Percentiles rank a stretch among this genome's conserved stretches.
These are phyloP conservation scores for Luffa acutangula DNA, from an alignment of 306 rosid genomes.

Conservation along the genomic window DNA sequence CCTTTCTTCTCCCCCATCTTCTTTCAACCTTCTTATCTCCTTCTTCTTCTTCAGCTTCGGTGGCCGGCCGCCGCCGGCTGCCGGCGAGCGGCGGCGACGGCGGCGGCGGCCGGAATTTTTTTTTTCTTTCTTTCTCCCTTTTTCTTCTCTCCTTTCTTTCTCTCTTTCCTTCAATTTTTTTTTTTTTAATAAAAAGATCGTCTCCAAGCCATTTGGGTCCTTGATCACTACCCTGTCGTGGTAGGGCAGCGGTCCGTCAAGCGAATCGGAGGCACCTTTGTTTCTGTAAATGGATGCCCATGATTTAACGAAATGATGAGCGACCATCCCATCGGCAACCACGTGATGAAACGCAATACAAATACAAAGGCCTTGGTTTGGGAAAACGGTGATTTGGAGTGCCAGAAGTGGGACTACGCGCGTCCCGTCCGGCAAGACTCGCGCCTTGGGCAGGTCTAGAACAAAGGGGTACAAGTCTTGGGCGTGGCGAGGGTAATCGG, in stretches of 20 bases:
- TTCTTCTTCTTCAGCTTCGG: no score
- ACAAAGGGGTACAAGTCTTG: slow-evolving; percentile 11
- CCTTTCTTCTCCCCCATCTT: no score
- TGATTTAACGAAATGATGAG: slow-evolving; percentile 22
- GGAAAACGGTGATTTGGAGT: slow-evolving; percentile 21
- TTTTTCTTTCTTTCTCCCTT: no score
- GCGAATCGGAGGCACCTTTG: not conserved
- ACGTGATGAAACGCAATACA: slow-evolving; percentile 16
- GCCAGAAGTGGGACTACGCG: slow-evolving; percentile 13
- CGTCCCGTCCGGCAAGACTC: not conserved
- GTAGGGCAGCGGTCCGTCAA: not conserved
- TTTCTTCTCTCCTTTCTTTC: no score
- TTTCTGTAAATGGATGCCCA: slow-evolving; percentile 16
- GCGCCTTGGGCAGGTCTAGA: slow-evolving; percentile 3
- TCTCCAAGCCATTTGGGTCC: not conserved
- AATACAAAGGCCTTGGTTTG: slow-evolving; percentile 12
- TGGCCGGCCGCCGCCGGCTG: no score
- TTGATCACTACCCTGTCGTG: not conserved
- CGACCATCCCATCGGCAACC: slow-evolving; percentile 20
- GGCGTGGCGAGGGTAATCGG: slow-evolving; percentile 5
- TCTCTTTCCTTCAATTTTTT: no score
- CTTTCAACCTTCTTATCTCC: no score
- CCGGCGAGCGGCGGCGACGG: no score
- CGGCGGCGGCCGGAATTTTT: no score
- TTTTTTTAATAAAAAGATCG: not conserved